Conservation (phyloP, 495 filamentous ascomycete genomes). For the Cercophora scortea region DNA sequence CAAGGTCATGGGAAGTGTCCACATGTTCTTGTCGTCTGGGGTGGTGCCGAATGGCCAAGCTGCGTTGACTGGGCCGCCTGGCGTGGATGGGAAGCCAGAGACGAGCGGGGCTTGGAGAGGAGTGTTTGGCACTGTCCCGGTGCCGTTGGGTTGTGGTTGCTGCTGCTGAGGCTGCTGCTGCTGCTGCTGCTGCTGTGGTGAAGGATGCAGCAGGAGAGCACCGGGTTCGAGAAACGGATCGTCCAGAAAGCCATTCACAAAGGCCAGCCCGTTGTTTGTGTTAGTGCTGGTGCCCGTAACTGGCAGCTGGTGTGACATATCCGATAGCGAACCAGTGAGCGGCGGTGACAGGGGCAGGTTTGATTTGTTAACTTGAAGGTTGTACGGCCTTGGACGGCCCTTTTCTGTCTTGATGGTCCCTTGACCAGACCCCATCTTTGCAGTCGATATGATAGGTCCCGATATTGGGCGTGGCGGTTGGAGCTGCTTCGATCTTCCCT, state of each 20-base stretch:
- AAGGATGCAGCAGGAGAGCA: background rate
- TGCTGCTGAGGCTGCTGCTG: background rate
- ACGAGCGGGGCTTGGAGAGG: conserved; percentile 22
- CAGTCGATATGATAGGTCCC: conserved; percentile 12
- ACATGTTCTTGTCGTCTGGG: background rate
- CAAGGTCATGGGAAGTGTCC: background rate
- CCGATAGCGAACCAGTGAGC: conserved; percentile 23
- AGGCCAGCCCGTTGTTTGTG: conserved; percentile 2
- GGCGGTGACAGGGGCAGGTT: conserved; percentile 26
- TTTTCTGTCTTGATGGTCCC: background rate
- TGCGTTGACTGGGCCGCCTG: background rate
- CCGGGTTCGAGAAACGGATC: conserved; percentile 25
- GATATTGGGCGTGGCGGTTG: conserved; percentile 1
- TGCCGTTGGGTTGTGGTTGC: conserved; percentile 3
- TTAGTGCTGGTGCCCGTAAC: background rate
- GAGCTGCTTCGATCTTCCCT: conserved; percentile 8
- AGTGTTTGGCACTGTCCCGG: conserved; percentile 16
- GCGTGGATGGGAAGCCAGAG: background rate
- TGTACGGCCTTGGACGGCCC: conserved; percentile 5
- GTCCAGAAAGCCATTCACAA: conserved; percentile 27
- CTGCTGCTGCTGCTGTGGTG: too few relatives aligned
- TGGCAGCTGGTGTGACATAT: conserved; percentile 4
- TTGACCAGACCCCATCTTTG: conserved; percentile 9
- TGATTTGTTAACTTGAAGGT: conserved; percentile 9
- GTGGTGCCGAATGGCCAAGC: background rate